Evolutionary conservation across 441 rosid genomes (phyloP), one percentile per base, ranked within the genome.

Genomic region (Erodium chrysanthum): DNA sequence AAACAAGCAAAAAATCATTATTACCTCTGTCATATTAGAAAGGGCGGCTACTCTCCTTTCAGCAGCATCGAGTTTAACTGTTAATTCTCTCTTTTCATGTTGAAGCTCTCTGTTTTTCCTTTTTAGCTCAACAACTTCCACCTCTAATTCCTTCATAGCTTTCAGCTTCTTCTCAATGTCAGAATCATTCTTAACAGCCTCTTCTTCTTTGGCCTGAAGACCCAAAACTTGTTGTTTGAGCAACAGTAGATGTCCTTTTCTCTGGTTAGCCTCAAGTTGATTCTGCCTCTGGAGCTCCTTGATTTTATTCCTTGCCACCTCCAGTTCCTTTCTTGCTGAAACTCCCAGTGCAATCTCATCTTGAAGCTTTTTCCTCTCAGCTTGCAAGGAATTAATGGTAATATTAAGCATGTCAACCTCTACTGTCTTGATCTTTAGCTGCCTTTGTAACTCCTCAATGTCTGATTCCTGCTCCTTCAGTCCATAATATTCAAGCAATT

Each of bases 41-140:
- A 75, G 67, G 14, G 74, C 61, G 29, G 72, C 7, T 20, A 72
- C 44, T 68, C 64, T 72, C 3, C 68, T 77, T 58, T 58, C 64
- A 60, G 80, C 73, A 48, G 66, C 71, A 60, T 64, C 65, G 35
- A 79, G 62, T 66, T 71, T 70, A 23, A 77, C 27, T 21, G 31
- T 56, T 46, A 79, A 22, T 63, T 77, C 84, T 66, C 84, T 75
- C 69, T 72, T 77, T 67, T 83, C 78, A 4, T 77, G 61, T 68
- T 79, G 77, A 35, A 83, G 76, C 66, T 79, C 80, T 68, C 61
- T 77, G 68, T 77, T 83, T 70, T 31, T 50, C 71, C 81, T 69
- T 17, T 27, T 74, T 71, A 72, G 68, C 77, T 62, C 67, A 52
- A 64, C 4, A 15, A n/a, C 65, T 60, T 75, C 66, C 15, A 79